Evolutionary conservation across 192 early-diverging fungal species (phyloP).

Genomic region (Podila epicladia): DNA sequence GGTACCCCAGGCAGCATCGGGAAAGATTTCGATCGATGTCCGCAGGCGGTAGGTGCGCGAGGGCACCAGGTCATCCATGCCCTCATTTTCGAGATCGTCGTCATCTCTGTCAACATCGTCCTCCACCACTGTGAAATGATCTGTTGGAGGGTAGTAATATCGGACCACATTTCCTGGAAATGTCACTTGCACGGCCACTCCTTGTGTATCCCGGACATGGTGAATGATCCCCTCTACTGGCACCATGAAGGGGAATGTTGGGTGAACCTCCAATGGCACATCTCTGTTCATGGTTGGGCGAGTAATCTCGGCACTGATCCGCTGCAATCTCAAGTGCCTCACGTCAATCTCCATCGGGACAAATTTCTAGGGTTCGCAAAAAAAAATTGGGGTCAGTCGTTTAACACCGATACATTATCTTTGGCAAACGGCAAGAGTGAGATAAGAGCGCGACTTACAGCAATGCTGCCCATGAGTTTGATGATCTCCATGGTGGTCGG

Average conservation of each 20-base stretch:
- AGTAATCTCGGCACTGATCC: constrained; percentile 24
- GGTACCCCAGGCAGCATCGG: constrained; percentile 34
- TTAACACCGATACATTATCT: too few species aligned
- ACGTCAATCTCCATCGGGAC: constrained; percentile 36
- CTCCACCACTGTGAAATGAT: constrained; percentile 32
- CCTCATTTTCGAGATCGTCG: background rate
- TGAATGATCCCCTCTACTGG: constrained; percentile 37
- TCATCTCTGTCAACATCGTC: background rate
- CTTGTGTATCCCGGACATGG: constrained; percentile 16
- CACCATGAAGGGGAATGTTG: constrained; percentile 43
- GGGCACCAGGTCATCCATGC: background rate
- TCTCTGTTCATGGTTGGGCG: constrained; percentile 27
- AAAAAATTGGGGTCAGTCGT: background rate
- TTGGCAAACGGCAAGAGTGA: background rate
- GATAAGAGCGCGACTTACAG: constrained; percentile 3
- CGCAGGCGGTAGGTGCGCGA: constrained; percentile 19
- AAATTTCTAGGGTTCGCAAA: constrained; percentile 12
- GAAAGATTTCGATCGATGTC: constrained; percentile 46
- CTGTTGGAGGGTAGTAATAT: constrained; percentile 39
- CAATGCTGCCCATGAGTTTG: constrained; percentile 28
- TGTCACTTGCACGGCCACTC: constrained; percentile 37
- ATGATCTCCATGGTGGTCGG: constrained; percentile 44
- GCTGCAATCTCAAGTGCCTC: constrained; percentile 6
- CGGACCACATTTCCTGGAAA: constrained; percentile 29
- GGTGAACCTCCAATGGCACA: constrained; percentile 32